Base-by-base conservation (phyloP, 2,329 filamentous ascomycete genomes). In the Fusarium dimerum region DNA sequence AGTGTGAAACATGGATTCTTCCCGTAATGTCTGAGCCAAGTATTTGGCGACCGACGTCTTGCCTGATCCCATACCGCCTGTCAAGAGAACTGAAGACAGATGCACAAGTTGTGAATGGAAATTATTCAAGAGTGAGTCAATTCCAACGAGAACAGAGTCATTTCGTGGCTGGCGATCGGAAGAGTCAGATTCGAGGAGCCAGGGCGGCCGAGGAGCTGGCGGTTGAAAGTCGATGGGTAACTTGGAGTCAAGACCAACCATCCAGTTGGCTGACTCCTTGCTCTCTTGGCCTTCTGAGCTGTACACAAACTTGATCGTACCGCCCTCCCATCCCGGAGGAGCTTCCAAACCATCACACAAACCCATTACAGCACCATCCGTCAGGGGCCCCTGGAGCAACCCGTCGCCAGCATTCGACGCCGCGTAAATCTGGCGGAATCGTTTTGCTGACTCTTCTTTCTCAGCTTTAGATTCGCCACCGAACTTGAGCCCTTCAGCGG, bases 391-490 rank as follows among this genome's bases (percentile, higher is more conserved):
- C 50, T 89, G 83, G 2, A 97, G 76, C 16, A 97, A 70, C 1
- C 88, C 85, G 18, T 82, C 81, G 0, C 75, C 67, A 10, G 70
- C 76, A 38, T 77, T 80, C 30, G 76, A 68, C 30, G 78, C 79
- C 17, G 84, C 82, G 61, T 94, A 94, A 3, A 90, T 81, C 11
- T 86, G 81, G 56, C 84, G 83, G 55, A 96, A 85, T 41, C 84
- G 83, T 65, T 88, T 87, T 13, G 83, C 77, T 3, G 86, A 85
- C 60, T 92, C 90, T 66, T 96, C 90, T 47, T 87, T 86, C 61
- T 94, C 90, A 6, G 88, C 83, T 62, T 90, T 90, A 1, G 90
- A 89, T 62, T 96, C 91, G 13, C 92, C 90, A 5, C 93, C 93
- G 66, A 97, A 96, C 63, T 86, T 91, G 18, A 97, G 78, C 0